Conservation (phyloP, 495 filamentous ascomycete genomes). For the Penicillium pancosmium region DNA sequence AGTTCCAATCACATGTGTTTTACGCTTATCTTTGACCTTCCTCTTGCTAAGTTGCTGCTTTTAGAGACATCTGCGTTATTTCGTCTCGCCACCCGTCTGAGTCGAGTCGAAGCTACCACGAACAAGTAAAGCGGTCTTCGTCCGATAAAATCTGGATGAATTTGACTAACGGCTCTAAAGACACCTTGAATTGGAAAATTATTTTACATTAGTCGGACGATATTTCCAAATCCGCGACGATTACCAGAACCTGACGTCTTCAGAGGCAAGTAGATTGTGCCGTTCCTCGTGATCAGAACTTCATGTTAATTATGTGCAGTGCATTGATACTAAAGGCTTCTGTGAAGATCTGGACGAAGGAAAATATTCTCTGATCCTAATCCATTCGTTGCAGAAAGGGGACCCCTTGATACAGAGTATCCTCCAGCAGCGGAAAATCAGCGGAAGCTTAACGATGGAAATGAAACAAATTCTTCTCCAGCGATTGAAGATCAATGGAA, state of each 20-base stretch:
- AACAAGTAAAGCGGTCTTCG: neutral
- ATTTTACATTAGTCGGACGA: neutral
- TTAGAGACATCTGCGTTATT: neutral
- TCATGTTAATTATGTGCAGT: neutral
- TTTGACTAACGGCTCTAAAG: neutral
- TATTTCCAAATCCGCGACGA: constrained; percentile 5
- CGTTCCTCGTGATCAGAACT: neutral
- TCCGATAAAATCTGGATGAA: neutral
- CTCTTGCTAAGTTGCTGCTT: neutral
- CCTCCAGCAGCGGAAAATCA: constrained; percentile 1
- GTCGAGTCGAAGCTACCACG: neutral
- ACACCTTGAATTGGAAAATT: neutral
- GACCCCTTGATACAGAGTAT: neutral
- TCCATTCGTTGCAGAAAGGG: neutral
- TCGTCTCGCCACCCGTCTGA: neutral
- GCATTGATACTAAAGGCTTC: neutral
- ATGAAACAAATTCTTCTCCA: neutral
- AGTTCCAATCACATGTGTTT: neutral
- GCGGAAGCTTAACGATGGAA: neutral
- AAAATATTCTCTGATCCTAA: constrained; percentile 1
- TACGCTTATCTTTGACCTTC: neutral
- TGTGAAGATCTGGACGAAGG: constrained; percentile 5
- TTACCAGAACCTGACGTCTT: neutral
- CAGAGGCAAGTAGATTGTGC: neutral
- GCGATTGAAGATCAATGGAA: neutral